phyloP scores from a whole-genome alignment of 176 grass and related monocot species.

The Oryza officinalis region DNA sequence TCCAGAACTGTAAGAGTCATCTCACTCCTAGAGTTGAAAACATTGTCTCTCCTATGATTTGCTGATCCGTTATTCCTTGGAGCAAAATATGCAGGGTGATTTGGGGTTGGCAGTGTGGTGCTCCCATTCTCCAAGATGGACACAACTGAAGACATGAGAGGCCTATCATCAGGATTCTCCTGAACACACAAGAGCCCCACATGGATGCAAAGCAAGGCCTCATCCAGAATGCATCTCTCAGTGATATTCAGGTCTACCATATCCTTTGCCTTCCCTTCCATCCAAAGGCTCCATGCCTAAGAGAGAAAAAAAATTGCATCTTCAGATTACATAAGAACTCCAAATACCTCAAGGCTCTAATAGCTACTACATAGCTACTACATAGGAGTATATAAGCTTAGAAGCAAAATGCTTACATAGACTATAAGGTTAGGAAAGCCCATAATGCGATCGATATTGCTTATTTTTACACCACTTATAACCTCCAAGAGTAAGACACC shows the following conservation, averaged over 20 bases:
- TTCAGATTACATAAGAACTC: background rate
- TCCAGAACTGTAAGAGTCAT: background rate
- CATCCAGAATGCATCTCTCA: conserved; percentile 14
- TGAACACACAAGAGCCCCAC: conserved; percentile 39
- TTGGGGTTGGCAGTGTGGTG: conserved; percentile 25
- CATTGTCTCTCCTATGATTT: background rate
- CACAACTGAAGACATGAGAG: conserved; percentile 39
- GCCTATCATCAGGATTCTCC: conserved; percentile 55
- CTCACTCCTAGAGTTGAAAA: background rate
- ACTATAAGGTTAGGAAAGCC: conserved; percentile 45
- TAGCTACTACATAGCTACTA: too few relatives aligned
- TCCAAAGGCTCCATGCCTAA: conserved; percentile 60
- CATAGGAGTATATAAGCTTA: background rate
- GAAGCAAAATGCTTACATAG: conserved; percentile 31
- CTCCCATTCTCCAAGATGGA: conserved; percentile 35
- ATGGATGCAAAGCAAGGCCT: conserved; percentile 47
- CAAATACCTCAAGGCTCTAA: background rate
- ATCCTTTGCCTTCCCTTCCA: conserved; percentile 34
- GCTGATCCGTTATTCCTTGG: background rate
- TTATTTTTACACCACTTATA: conserved; percentile 47
- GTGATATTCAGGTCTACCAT: conserved; percentile 34
- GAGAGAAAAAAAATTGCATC: background rate
- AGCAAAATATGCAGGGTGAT: conserved; percentile 20
- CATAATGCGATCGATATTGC: background rate
- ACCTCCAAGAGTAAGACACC: conserved; percentile 51